phyloP scores from a whole-genome alignment of 495 filamentous ascomycete species.

The Aspergillus nidulans region DNA sequence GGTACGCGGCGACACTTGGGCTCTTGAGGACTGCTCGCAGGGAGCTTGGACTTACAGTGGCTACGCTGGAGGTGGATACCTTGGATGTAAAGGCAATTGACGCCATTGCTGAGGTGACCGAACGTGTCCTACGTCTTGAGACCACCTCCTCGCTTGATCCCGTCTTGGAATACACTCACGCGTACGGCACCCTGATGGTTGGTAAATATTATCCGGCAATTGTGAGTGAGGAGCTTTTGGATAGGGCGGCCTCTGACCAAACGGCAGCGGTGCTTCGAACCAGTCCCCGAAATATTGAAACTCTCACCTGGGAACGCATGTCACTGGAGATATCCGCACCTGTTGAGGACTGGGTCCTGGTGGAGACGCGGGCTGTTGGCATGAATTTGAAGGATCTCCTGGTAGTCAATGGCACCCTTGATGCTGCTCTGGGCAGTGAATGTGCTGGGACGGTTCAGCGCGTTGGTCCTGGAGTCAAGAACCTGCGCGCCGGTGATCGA shows the following conservation, averaged over 20 bases:
- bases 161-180: not conserved
- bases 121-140: not conserved
- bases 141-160: not conserved
- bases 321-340: not conserved
- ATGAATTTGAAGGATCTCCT: not conserved
- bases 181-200: not conserved
- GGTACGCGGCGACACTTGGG: not conserved
- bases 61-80: not conserved
- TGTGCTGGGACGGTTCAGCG: slow-evolving; percentile 30
- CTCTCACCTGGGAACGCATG: not conserved
- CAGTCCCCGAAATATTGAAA: not conserved
- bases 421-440: not conserved
- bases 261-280: not conserved
- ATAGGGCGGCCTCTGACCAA: not conserved
- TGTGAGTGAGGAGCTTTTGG: not conserved
- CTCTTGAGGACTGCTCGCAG: not conserved
- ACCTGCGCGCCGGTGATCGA: slow-evolving; percentile 33
- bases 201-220: not conserved
- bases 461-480: slow-evolving; percentile 30
- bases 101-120: not conserved
- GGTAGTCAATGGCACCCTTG: not conserved
- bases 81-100: slow-evolving; percentile 17
- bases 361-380: not conserved
- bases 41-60: not conserved
- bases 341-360: not conserved